A percentile compares a stretch with the other conserved stretches of the same genome.
Conservation (phyloP, 2,329 filamentous ascomycete species). For the Pochonia chlamydosporia region DNA sequence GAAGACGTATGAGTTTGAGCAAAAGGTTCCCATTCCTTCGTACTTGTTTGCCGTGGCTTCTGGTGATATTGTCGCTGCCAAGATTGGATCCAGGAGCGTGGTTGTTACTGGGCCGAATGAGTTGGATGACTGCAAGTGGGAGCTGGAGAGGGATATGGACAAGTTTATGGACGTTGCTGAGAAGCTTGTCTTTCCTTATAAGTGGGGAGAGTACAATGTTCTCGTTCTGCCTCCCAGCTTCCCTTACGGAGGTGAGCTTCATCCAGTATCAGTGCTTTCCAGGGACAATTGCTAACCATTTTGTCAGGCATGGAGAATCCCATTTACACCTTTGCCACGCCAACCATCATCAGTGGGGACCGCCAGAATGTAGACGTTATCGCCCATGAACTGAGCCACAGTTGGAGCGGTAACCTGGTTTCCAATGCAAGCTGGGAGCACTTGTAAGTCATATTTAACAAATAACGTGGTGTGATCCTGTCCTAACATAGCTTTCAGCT, state of each 20-base stretch:
- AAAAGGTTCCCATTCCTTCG: constrained; percentile 85
- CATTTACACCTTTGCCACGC: constrained; percentile 90
- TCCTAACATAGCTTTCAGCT: constrained; percentile 32
- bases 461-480: neutral
- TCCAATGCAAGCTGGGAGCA: constrained; percentile 78
- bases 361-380: constrained; percentile 93
- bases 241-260: constrained; percentile 66
- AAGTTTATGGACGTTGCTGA: constrained; percentile 87
- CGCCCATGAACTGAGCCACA: constrained; percentile 72
- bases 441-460: constrained; percentile 44
- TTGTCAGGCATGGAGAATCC: constrained; percentile 76
- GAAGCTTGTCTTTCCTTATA: constrained; percentile 75
- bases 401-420: constrained; percentile 86
- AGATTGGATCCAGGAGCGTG: constrained; percentile 76
- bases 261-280: neutral
- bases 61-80: constrained; percentile 79
- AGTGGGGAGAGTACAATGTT: constrained; percentile 94
- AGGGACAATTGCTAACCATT: constrained; percentile 3
- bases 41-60: constrained; percentile 92
- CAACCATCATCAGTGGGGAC: constrained; percentile 87
- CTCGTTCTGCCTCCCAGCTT: constrained; percentile 86
- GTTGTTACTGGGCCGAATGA: constrained; percentile 88
- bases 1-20: constrained; percentile 78
- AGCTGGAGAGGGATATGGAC: constrained; percentile 86
- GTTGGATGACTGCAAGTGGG: constrained; percentile 77